A percentile compares a stretch with the other conserved stretches of the same genome.
Conservation (phyloP, 2,329 filamentous ascomycete species). For the Aspergillaceae sp. region DNA sequence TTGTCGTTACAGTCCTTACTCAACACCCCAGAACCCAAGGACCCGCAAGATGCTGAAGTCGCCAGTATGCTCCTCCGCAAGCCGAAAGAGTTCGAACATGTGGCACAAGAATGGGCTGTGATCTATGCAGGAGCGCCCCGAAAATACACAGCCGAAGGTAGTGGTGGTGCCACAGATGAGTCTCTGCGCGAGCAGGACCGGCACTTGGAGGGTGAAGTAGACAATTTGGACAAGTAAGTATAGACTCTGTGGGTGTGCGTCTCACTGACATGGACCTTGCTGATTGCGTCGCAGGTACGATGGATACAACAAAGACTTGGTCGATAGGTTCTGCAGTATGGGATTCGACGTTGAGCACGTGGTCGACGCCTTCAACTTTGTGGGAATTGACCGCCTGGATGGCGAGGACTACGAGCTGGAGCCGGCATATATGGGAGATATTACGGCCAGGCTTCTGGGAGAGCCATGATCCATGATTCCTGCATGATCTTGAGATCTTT, state of each 20-base stretch:
- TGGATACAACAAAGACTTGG: constrained; percentile 75
- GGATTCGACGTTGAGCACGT: constrained; percentile 84
- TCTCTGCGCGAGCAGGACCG: constrained; percentile 47
- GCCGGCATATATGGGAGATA: constrained; percentile 81
- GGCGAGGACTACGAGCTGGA: constrained; percentile 81
- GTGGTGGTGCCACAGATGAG: constrained; percentile 45
- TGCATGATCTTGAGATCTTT: constrained; percentile 6
- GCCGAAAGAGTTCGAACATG: constrained; percentile 68
- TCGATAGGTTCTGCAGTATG: constrained; percentile 81
- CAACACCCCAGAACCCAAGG: constrained; percentile 86
- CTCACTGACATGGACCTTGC: constrained; percentile 16
- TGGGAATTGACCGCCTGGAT: constrained; percentile 69
- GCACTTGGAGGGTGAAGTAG: constrained; percentile 47
- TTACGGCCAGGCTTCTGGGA: constrained; percentile 74
- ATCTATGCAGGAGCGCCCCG: constrained; percentile 68
- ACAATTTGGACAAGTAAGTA: constrained; percentile 45
- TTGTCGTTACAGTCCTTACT: constrained; percentile 90
- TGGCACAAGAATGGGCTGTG: constrained; percentile 86
- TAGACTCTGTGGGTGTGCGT: constrained; percentile 8
- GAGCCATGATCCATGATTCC: constrained; percentile 48
- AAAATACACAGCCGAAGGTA: constrained; percentile 45
- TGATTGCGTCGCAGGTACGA: constrained; percentile 53
- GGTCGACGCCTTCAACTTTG: constrained; percentile 70
- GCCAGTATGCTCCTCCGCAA: constrained; percentile 78
- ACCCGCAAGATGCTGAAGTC: constrained; percentile 93